phyloP scores from a whole-genome alignment of 257 asterid species.

The Plectranthus barbatus region DNA sequence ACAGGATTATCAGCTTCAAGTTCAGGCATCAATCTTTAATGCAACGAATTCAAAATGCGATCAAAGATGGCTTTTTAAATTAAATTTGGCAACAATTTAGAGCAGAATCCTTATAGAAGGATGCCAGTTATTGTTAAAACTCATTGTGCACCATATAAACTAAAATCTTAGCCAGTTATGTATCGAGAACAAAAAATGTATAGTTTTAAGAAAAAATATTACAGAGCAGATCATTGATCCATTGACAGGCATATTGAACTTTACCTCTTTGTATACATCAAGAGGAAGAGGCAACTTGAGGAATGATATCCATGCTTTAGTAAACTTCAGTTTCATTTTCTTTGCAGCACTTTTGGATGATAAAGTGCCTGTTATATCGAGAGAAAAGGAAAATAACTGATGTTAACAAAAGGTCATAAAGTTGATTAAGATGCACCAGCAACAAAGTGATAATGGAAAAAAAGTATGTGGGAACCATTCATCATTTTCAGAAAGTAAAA shows the following conservation, averaged over 20 bases:
- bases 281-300: slow-evolving; percentile 75
- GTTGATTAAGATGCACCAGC: not conserved
- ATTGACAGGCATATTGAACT: not conserved
- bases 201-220: not conserved
- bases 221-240: not conserved
- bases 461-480: not conserved
- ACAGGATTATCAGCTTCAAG: not conserved
- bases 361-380: slow-evolving; percentile 40
- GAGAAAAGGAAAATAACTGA: slow-evolving; percentile 4
- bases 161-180: not conserved
- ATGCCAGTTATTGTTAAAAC: not conserved
- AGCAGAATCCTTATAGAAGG: not conserved
- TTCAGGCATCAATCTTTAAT: not conserved
- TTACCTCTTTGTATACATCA: slow-evolving; percentile 93
- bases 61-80: not conserved
- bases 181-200: not conserved
- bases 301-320: slow-evolving; percentile 91
- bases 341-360: slow-evolving; percentile 39
- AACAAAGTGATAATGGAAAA: not conserved
- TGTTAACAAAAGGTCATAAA: not conserved
- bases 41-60: slow-evolving; percentile 3
- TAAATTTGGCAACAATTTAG: not conserved
- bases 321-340: slow-evolving; percentile 78
- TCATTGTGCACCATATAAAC: not conserved
- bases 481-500: not conserved